phyloP scores from a whole-genome alignment of 2,329 filamentous ascomycete genomes.

The Curvularia sp. region DNA sequence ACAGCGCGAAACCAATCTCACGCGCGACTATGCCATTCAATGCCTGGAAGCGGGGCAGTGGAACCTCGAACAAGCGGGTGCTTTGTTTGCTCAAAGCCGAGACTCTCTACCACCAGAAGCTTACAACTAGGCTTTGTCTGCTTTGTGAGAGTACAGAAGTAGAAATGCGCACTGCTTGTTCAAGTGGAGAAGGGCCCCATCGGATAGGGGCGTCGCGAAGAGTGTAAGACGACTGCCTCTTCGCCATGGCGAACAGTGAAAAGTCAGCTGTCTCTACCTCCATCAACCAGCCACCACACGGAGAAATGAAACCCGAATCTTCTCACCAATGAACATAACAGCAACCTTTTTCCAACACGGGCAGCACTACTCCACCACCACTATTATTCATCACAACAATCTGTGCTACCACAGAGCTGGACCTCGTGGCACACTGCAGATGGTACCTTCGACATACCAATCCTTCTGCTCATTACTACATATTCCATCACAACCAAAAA shows the following conservation, averaged over 20 bases:
- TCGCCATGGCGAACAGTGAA: not conserved
- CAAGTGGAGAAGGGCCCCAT: not conserved
- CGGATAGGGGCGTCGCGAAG: not conserved
- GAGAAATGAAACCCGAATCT: not conserved
- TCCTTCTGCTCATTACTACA: no score
- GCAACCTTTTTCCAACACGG: not conserved
- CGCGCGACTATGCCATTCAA: constrained; percentile 75
- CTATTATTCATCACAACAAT: no score
- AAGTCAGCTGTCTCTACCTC: not conserved
- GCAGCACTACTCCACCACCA: not conserved
- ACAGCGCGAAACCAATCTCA: constrained; percentile 81
- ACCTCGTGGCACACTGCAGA: no score
- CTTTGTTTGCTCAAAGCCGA: constrained; percentile 77
- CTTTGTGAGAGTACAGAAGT: not conserved
- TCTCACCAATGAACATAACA: not conserved
- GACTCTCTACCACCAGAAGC: constrained; percentile 57
- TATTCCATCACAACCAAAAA: no score
- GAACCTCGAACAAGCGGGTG: constrained; percentile 77
- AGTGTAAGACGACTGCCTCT: constrained; percentile 1
- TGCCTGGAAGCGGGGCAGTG: constrained; percentile 81
- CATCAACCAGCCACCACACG: not conserved
- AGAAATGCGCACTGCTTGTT: not conserved
- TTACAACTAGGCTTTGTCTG: constrained; percentile 39
- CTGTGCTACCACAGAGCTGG: not conserved
- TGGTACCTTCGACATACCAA: no score